phyloP scores from a whole-genome alignment of 75 land plant species.

The Pinus albicaulis region DNA sequence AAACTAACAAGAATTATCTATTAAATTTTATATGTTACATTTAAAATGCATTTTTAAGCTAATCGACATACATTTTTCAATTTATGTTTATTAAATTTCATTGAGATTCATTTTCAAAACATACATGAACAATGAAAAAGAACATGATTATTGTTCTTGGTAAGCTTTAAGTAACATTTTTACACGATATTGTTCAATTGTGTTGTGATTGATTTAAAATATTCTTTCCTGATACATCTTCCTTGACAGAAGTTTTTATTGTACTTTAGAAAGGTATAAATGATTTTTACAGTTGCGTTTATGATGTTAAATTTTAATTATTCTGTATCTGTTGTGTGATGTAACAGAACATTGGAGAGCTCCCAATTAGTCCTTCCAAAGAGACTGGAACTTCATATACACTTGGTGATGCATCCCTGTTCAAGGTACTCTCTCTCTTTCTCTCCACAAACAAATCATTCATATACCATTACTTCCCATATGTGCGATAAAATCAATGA shows the following conservation, averaged over 20 bases:
- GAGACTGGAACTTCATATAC: background rate
- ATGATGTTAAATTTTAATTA: no score
- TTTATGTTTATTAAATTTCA: no score
- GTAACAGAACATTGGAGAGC: constrained; percentile 4
- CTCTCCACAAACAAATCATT: no score
- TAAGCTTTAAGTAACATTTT: background rate
- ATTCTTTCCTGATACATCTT: background rate
- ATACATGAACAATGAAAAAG: background rate
- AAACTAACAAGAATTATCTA: no score
- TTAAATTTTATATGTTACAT: no score
- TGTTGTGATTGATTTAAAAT: background rate
- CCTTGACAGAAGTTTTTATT: background rate
- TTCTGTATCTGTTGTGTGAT: no score
- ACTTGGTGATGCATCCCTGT: constrained; percentile 3
- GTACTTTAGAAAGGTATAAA: background rate
- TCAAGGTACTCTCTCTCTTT: background rate
- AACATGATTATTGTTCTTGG: background rate
- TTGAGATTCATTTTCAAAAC: no score
- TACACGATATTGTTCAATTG: background rate
- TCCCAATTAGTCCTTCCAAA: background rate
- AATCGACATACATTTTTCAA: no score
- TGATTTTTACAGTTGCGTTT: background rate
- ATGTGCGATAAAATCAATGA: no score
- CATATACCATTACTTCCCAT: no score
- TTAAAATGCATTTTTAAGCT: no score